Evolutionary conservation across 2,329 filamentous ascomycete genomes (phyloP).

Genomic region (Verticillium isaacii): DNA sequence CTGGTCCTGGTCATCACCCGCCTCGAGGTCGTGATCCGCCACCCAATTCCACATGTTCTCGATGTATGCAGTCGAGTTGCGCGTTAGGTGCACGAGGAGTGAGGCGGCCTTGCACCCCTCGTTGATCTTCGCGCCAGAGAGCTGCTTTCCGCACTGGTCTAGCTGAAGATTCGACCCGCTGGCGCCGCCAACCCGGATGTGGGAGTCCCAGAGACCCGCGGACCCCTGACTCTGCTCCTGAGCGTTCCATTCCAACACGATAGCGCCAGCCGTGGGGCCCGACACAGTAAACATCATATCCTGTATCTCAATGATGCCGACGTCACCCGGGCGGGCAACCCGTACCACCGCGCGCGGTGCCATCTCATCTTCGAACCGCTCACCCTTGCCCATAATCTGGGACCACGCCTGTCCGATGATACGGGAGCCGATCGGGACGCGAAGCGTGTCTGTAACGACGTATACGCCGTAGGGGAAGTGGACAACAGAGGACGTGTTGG

Average conservation of each 20-base stretch:
- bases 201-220: conserved; percentile 40
- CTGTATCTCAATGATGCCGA: conserved; percentile 63
- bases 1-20: conserved; percentile 11
- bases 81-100: conserved; percentile 42
- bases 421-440: conserved; percentile 24
- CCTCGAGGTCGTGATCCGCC: conserved; percentile 48
- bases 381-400: conserved; percentile 2
- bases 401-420: conserved; percentile 32
- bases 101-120: conserved; percentile 56
- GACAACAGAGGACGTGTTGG: conserved; percentile 30
- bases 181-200: conserved; percentile 68
- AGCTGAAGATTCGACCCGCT: conserved; percentile 62
- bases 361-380: too few relatives aligned
- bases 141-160: conserved; percentile 47
- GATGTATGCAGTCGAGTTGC: conserved; percentile 41
- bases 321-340: conserved; percentile 56
- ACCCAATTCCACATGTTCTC: conserved; percentile 62
- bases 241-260: conserved; percentile 63
- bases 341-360: conserved; percentile 58
- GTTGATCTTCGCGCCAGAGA: conserved; percentile 33
- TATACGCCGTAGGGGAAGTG: conserved; percentile 43
- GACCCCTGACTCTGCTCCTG: conserved; percentile 4
- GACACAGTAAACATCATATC: conserved; percentile 64
- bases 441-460: conserved; percentile 26
- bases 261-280: conserved; percentile 61